Evolutionary conservation across 352 stramenopile species (phyloP), one percentile per base, ranked within the genome.

Genomic region (Aphanomyces stellatus): DNA sequence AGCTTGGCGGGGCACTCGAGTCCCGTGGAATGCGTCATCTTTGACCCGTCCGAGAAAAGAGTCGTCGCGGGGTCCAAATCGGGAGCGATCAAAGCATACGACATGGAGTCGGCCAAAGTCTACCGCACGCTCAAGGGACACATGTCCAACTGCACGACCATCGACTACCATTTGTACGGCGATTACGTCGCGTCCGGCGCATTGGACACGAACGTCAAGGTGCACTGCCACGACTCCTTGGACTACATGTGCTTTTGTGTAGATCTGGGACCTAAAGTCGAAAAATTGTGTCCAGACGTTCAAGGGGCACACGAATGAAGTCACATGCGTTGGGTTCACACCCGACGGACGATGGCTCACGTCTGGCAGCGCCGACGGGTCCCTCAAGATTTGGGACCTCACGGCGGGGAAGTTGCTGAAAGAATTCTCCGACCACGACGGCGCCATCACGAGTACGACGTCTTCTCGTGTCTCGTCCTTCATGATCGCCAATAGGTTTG

Each of bases 231-330:
- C 17, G 13, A 40, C 25, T 11, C 11, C 27, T 13, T 59, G 5
- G 17, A 1, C 10, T 37, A 15, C 28, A 7, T 27, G 25, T 41
- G 7, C 28, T 11, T 63, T 48, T 22, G 10, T 8, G 31, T 53
- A 74, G 63, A 83, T 94, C 27, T 94, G 86, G 86, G 86, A 94
- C 51, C 57, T 94, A 31, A 81, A 82, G 25, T 91, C 80, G 11
- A 93, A 91, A 71, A 88, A 80, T 69, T 93, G 84, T 69, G 91
- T 94, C 77, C 86, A 93, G 66, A 90, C 80, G 11, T 94, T 93
- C 67, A 91, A 93, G 30, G 86, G 84, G 6, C 86, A 94, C 72
- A 72, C 74, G 25, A 87, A 72, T 5, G 81, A 94, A 46, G 76
- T 93, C 51, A 94, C 84, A 33, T 83, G 74, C 1, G 82, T 91